These are phyloP conservation scores for Suhomyces sp. DNA, from an alignment of 805 yeast genomes.

Conservation along the genomic window DNA sequence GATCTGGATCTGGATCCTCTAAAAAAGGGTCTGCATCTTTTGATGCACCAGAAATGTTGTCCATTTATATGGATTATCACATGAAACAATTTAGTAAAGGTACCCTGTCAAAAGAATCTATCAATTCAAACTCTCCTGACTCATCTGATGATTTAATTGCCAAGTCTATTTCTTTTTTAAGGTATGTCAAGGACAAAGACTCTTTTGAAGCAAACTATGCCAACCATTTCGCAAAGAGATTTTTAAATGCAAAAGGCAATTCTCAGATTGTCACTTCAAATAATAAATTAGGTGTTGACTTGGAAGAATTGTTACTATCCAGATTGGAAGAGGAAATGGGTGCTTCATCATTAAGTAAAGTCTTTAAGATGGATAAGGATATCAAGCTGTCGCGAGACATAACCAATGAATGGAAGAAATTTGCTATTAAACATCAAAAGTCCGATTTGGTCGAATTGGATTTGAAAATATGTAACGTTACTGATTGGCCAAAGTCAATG, in stretches of 20 bases:
- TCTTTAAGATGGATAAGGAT: conserved; percentile 87
- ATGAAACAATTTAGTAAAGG: conserved; percentile 37
- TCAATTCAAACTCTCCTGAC: conserved; percentile 13
- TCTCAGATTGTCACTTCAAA: conserved; percentile 19
- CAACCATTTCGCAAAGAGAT: conserved; percentile 80
- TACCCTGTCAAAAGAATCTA: conserved; percentile 7
- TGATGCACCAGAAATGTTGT: conserved; percentile 40
- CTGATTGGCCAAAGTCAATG: conserved; percentile 48
- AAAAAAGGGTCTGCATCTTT: conserved; percentile 45
- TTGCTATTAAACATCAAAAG: conserved; percentile 10
- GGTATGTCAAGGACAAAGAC: conserved; percentile 78
- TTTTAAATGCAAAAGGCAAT: conserved; percentile 41
- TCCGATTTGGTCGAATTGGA: conserved; percentile 32
- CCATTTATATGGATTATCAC: conserved; percentile 40
- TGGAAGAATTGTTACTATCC: conserved; percentile 68
- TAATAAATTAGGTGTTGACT: conserved; percentile 49
- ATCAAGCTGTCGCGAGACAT: conserved; percentile 48
- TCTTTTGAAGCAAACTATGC: conserved; percentile 82
- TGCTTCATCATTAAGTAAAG: conserved; percentile 69
- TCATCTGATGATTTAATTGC: conserved; percentile 43
- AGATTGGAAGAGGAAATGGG: conserved; percentile 77
- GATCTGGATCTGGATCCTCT: conserved; percentile 44
- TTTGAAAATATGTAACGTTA: conserved; percentile 42
- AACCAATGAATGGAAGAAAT: conserved; percentile 39
- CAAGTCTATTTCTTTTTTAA: conserved; percentile 60